Evolutionary conservation across 345 rosid species (phyloP).

Genomic region (Bretschneidera sinensis): DNA sequence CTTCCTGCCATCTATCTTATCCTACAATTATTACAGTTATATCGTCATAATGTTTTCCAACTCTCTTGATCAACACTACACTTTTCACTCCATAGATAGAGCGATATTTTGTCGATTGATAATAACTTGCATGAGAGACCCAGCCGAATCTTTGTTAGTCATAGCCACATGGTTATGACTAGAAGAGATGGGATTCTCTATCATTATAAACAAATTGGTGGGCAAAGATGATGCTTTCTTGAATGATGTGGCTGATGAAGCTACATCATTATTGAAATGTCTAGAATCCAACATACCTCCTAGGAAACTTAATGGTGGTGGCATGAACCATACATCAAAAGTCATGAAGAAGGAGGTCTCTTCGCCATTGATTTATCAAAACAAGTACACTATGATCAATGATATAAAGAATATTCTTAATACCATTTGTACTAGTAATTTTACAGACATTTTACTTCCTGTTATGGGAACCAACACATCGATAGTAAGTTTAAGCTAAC

Average conservation of each 20-base stretch:
- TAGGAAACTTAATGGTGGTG: neutral
- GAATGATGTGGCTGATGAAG: slow-evolving; percentile 27
- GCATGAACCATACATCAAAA: slow-evolving; percentile 26
- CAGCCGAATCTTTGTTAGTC: slow-evolving; percentile 36
- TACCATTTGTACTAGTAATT: slow-evolving; percentile 27
- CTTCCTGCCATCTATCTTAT: too few species aligned
- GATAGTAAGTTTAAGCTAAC: neutral
- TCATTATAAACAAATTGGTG: too few species aligned
- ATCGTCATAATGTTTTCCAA: too few species aligned
- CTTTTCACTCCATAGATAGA: slow-evolving; percentile 33
- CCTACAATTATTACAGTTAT: neutral
- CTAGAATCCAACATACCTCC: slow-evolving; percentile 9
- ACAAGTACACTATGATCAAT: slow-evolving; percentile 26
- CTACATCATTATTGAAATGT: slow-evolving; percentile 16
- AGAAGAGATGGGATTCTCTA: slow-evolving; percentile 24
- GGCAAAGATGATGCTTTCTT: slow-evolving; percentile 12
- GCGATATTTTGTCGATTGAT: slow-evolving; percentile 34
- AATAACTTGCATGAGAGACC: slow-evolving; percentile 9
- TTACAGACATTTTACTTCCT: slow-evolving; percentile 27
- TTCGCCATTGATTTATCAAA: slow-evolving; percentile 15
- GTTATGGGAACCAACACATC: slow-evolving; percentile 7
- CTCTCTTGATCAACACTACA: slow-evolving; percentile 19
- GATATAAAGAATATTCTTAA: slow-evolving; percentile 38
- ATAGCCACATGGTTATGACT: slow-evolving; percentile 52
- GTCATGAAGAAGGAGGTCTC: slow-evolving; percentile 16